Evolutionary conservation across 73 alveolate genomes (phyloP).

Genomic region (Paramecium pentaurelia): DNA sequence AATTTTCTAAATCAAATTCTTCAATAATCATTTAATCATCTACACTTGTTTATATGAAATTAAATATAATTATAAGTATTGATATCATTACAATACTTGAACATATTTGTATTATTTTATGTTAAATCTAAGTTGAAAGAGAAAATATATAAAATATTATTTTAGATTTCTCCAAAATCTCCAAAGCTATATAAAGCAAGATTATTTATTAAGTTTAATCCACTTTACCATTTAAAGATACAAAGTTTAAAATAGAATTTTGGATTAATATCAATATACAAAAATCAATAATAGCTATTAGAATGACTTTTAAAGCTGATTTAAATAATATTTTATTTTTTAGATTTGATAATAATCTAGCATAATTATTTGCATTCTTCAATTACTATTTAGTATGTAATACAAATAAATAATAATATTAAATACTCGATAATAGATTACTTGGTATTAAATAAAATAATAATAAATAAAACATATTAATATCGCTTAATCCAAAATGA

Average conservation of each 20-base stretch:
- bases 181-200: neutral
- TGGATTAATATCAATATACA: neutral
- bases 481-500: neutral
- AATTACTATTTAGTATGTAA: neutral
- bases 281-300: neutral
- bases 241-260: neutral
- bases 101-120: neutral
- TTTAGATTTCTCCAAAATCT: neutral
- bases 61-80: neutral
- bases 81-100: neutral
- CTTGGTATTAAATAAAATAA: constrained; percentile 2
- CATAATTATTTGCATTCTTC: neutral
- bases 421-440: neutral
- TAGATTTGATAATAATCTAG: neutral
- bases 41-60: neutral
- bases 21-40: neutral
- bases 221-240: neutral
- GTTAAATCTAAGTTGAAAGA: neutral
- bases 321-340: neutral
- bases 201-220: neutral
- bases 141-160: neutral
- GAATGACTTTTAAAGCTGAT: neutral
- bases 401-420: neutral
- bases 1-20: neutral
- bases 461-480: neutral